Conservation (phyloP, 768 basidiomycete species). For the Boletus tomentosulus region DNA sequence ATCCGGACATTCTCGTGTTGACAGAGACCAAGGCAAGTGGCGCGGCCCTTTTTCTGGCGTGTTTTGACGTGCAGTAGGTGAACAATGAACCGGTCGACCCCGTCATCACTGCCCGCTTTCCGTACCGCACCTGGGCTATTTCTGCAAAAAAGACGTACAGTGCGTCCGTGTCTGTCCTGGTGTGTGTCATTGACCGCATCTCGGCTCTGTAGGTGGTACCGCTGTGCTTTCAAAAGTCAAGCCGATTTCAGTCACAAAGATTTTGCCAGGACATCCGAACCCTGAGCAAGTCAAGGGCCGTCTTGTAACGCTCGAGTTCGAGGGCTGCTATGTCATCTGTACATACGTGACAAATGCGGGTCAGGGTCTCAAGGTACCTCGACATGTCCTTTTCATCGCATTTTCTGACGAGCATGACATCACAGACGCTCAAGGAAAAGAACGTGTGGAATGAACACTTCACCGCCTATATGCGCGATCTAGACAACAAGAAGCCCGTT, state of each 20-base stretch:
- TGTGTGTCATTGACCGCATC: neutral
- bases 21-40: conserved; percentile 76
- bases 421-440: conserved; percentile 70
- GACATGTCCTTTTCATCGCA: neutral
- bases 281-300: conserved; percentile 65
- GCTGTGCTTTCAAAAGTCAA: conserved; percentile 77
- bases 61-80: conserved; percentile 42
- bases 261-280: conserved; percentile 74
- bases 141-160: conserved; percentile 77
- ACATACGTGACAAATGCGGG: conserved; percentile 89
- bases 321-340: conserved; percentile 61
- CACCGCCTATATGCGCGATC: conserved; percentile 60
- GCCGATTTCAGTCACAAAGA: conserved; percentile 59
- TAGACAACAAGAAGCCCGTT: conserved; percentile 78
- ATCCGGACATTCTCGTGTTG: conserved; percentile 78
- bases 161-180: conserved; percentile 28
- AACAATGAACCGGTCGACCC: conserved; percentile 66
- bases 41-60: neutral
- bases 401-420: neutral
- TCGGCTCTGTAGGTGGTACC: conserved; percentile 58
- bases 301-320: conserved; percentile 79
- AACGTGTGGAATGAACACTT: conserved; percentile 80
- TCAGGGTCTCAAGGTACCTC: conserved; percentile 58
- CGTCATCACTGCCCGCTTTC: conserved; percentile 52
- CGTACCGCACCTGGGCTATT: conserved; percentile 73